Evolutionary conservation across 805 yeast genomes (phyloP), one percentile per base, ranked within the genome.

Genomic region (Schwanniomyces yamadae): DNA sequence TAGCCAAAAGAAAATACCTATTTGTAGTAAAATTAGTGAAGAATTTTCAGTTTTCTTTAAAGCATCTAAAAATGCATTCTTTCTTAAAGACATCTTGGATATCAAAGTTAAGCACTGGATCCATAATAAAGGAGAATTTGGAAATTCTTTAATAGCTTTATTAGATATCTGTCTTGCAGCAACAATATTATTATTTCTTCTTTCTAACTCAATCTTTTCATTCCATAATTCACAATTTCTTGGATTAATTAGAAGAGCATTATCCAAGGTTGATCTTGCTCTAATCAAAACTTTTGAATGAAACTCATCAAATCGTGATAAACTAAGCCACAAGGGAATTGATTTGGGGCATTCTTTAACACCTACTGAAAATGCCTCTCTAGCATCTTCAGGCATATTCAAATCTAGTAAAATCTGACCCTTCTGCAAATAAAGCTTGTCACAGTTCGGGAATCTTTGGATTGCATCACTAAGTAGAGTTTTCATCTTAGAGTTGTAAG

Each of bases 221-320:
- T 69, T 48, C 80, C 86, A 80, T 2, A 90, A 46, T n/a, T 39
- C 34, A 20, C 77, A 84, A 24, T 61, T 60, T 5, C 59, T 49
- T 0, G 81, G 77, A 37, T 72, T 75, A 17, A 66, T 63, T 11
- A 78, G 44, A 6, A 84, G 54, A 0, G 84, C 93, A 17, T 77
- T 62, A 46, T 88, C 96, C 15, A 89, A 58, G 1, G 74, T 65
- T 0, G 95, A 80, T 41, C 96, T 73, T 0, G 95, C 88, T 39
- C 77, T 67, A 3, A 80, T 71, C 1, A 66, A 40, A 2, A 69
- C 64, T 1, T 66, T 65, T 8, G 71, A 48, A 1, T 53, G 42
- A 1, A 44, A 31, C 41, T 71, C 77, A 42, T 80, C 84, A 2
- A 76, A 35, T 3, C 52, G 45, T 0, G 88, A 66, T 6, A 78